phyloP scores from a whole-genome alignment of 2,329 filamentous ascomycete species.

The Cladosporium austrohemisphaericum region DNA sequence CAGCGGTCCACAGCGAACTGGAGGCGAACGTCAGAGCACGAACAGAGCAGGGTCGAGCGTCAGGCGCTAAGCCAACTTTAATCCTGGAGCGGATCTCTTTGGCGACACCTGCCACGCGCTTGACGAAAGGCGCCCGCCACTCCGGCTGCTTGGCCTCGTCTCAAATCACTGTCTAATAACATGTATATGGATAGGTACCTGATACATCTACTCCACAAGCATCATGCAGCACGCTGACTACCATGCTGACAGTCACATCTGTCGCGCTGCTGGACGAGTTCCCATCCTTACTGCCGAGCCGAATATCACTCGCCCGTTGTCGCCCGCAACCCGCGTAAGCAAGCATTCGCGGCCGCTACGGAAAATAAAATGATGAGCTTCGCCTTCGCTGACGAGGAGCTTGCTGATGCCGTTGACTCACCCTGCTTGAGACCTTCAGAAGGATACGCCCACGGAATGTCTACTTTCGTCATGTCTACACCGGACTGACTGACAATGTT shows the following conservation, averaged over 20 bases:
- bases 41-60: not conserved
- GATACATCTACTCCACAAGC: not conserved
- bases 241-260: not conserved
- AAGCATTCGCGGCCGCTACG: not conserved
- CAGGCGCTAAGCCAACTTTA: conserved; percentile 7
- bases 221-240: not conserved
- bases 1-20: not conserved
- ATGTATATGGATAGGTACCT: not conserved
- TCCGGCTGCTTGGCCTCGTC: conserved; percentile 4
- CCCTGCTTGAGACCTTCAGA: not conserved
- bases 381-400: not conserved
- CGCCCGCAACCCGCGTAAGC: conserved; percentile 1
- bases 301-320: too few species aligned
- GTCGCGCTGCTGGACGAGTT: not conserved
- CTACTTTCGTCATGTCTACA: too few species aligned
- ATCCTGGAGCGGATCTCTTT: not conserved
- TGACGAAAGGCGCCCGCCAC: conserved; percentile 5
- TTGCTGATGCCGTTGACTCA: not conserved
- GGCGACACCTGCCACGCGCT: not conserved
- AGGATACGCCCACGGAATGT: not conserved
- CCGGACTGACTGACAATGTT: not conserved
- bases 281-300: conserved; percentile 1
- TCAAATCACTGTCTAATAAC: not conserved
- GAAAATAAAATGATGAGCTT: not conserved
- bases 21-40: conserved; percentile 2